Conservation (phyloP, 2,329 filamentous ascomycete genomes). For the Penicillium thymicola region DNA sequence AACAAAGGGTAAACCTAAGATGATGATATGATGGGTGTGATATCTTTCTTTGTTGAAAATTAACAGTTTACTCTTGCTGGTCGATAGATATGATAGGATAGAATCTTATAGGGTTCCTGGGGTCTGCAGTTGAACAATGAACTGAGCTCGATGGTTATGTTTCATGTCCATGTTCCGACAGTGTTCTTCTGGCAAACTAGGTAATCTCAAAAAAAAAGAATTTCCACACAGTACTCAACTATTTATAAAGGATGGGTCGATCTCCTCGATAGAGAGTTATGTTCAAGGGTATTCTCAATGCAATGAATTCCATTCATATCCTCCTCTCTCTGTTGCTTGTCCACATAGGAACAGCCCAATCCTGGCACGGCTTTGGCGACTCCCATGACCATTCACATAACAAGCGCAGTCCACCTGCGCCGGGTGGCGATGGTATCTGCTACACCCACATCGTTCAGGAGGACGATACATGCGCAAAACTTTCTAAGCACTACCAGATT, state of each 20-base stretch:
- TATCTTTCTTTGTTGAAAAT: not conserved
- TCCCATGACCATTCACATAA: not conserved
- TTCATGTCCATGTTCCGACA: not conserved
- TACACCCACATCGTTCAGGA: conserved; percentile 32
- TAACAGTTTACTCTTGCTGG: not conserved
- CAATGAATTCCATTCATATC: conserved; percentile 1
- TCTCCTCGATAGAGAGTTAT: not conserved
- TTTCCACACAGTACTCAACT: not conserved
- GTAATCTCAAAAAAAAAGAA: not conserved
- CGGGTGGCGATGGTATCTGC: conserved; percentile 39
- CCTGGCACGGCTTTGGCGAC: not conserved
- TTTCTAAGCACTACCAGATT: conserved; percentile 36
- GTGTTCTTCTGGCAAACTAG: no score
- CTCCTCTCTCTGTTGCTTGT: not conserved
- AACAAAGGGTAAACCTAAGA: not conserved
- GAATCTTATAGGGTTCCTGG: not conserved
- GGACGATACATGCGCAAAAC: conserved; percentile 35
- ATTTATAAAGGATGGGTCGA: not conserved
- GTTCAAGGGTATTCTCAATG: not conserved
- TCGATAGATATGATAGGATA: not conserved
- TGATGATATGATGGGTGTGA: not conserved
- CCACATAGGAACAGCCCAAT: not conserved
- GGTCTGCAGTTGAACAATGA: conserved; percentile 5
- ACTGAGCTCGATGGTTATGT: not conserved
- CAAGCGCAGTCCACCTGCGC: not conserved